Percentiles rank a stretch among this genome's conserved stretches.
Conservation (phyloP, 495 filamentous ascomycete genomes). For the Hyphodiscus hymeniophilus region DNA sequence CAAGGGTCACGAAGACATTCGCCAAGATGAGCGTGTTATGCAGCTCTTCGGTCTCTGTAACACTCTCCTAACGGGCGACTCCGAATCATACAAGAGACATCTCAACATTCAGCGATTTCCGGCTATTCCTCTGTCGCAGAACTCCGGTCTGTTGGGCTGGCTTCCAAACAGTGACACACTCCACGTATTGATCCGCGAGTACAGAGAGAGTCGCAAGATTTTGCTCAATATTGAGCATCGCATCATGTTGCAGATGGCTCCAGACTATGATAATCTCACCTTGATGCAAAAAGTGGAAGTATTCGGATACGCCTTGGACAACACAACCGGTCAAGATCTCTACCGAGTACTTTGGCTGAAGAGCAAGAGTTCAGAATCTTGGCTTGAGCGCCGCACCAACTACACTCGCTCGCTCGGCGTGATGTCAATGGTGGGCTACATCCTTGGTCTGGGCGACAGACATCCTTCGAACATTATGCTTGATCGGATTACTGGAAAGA, state of each 20-base stretch:
- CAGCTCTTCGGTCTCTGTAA: slow-evolving; percentile 96
- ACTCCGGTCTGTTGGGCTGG: slow-evolving; percentile 90
- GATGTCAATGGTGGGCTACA: slow-evolving; percentile 99
- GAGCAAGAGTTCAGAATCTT: slow-evolving; percentile 94
- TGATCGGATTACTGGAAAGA: slow-evolving; percentile 87
- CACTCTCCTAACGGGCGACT: slow-evolving; percentile 83
- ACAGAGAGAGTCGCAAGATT: slow-evolving; percentile 92
- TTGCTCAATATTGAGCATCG: slow-evolving; percentile 97
- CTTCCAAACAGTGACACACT: slow-evolving; percentile 97
- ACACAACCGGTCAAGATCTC: slow-evolving; percentile 96
- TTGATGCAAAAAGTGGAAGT: slow-evolving; percentile 99
- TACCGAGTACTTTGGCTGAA: slow-evolving; percentile 98
- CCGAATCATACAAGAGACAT: slow-evolving; percentile 93
- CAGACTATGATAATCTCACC: slow-evolving; percentile 95
- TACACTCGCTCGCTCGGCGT: slow-evolving; percentile 96
- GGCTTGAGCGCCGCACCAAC: slow-evolving; percentile 93
- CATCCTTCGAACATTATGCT: slow-evolving; percentile 98
- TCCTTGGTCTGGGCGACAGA: slow-evolving; percentile 90
- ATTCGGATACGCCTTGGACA: slow-evolving; percentile 97
- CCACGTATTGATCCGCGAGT: slow-evolving; percentile 93
- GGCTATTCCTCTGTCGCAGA: slow-evolving; percentile 90
- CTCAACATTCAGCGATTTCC: slow-evolving; percentile 92
- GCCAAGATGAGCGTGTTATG: slow-evolving; percentile 98
- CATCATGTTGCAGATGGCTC: slow-evolving; percentile 99
- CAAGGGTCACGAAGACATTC: slow-evolving; percentile 97